Evolutionary conservation across 805 yeast genomes (phyloP).

Genomic region (Suhomyces sp.): DNA sequence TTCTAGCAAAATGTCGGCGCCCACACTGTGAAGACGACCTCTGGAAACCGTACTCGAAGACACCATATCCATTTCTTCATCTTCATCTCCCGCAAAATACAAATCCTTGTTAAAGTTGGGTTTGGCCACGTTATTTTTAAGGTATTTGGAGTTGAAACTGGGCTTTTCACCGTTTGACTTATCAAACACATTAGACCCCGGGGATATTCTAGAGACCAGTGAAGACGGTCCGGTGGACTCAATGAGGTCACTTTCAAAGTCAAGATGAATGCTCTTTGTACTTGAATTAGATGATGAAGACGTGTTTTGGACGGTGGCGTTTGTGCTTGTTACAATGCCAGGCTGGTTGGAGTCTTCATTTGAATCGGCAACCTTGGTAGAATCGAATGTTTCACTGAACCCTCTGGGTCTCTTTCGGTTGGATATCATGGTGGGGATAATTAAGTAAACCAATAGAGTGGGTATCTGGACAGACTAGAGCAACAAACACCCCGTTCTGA

Average conservation of each 20-base stretch:
- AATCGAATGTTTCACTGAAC: conserved; percentile 38
- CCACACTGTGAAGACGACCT: not conserved
- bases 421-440: conserved; percentile 21
- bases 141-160: conserved; percentile 9
- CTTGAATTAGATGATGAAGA: not conserved
- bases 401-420: conserved; percentile 47
- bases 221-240: conserved; percentile 6
- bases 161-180: not conserved
- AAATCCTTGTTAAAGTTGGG: not conserved
- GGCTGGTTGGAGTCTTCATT: conserved; percentile 4
- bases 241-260: conserved; percentile 7
- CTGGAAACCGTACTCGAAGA: not conserved
- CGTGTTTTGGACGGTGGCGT: not conserved
- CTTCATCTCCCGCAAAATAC: conserved; percentile 11
- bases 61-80: conserved; percentile 7
- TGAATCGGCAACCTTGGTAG: conserved; percentile 8
- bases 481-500: not conserved
- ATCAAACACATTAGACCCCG: not conserved
- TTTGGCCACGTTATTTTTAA: not conserved
- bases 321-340: not conserved
- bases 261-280: conserved; percentile 4
- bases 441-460: not conserved
- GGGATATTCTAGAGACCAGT: conserved; percentile 2
- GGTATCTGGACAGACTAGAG: conserved; percentile 1
- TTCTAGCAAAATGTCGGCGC: not conserved